Conservation (phyloP, 139 green algal genomes). For the Yamagishiella unicocca region DNA sequence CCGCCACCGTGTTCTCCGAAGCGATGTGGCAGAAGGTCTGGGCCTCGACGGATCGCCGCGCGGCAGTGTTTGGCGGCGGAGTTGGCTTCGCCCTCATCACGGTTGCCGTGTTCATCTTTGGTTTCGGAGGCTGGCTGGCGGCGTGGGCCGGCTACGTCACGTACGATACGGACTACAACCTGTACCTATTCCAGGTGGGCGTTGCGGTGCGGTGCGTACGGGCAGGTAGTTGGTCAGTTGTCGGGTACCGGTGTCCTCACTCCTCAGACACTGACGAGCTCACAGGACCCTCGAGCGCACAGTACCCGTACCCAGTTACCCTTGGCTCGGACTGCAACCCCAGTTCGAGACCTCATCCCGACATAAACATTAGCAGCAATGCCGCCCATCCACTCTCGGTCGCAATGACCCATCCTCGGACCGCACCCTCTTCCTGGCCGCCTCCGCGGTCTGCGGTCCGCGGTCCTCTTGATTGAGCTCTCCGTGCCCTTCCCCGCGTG, state of each 20-base stretch:
- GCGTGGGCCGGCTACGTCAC: slow-evolving; percentile 70
- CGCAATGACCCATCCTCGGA: no score
- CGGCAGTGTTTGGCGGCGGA: slow-evolving; percentile 55
- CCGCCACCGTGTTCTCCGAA: slow-evolving; percentile 84
- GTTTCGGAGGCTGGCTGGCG: slow-evolving; percentile 84
- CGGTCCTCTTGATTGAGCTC: neutral
- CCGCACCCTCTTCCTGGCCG: neutral
- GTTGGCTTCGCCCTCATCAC: slow-evolving; percentile 54
- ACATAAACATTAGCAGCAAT: no score
- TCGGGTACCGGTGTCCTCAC: no score
- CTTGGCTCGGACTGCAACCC: no score
- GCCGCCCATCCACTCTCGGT: no score
- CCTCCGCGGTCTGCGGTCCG: no score
- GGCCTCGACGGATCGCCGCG: slow-evolving; percentile 47
- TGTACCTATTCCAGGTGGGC: slow-evolving; percentile 70
- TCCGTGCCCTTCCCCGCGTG: neutral
- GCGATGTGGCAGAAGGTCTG: slow-evolving; percentile 86
- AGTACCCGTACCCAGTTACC: no score
- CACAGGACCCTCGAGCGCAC: no score
- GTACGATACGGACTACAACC: slow-evolving; percentile 68
- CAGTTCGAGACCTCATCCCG: no score
- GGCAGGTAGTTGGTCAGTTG: no score
- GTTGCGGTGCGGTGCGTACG: no score
- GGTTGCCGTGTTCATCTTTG: slow-evolving; percentile 70
- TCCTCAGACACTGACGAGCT: no score